A percentile compares a stretch with the other conserved stretches of the same genome.
Evolutionary conservation across 1,139 yeast genomes (phyloP).

Genomic region (Lodderomyces oxycetoniae): DNA sequence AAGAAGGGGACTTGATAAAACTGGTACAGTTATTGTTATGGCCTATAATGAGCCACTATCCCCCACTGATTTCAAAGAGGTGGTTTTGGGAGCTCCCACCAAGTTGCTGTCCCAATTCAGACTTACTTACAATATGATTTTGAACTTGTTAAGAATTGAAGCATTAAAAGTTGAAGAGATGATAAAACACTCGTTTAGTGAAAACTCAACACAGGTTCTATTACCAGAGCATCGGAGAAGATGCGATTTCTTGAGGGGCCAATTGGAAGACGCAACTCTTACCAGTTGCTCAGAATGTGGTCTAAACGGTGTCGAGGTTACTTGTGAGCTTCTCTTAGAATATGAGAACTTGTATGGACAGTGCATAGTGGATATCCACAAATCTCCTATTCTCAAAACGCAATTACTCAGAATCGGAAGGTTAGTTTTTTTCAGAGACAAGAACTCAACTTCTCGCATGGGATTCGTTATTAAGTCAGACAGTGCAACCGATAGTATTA

Average conservation of each 20-base stretch:
- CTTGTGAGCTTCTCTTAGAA: slow-evolving; percentile 42
- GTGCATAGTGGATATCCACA: slow-evolving; percentile 45
- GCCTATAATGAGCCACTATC: slow-evolving; percentile 68
- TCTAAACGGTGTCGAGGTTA: slow-evolving; percentile 37
- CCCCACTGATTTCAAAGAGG: slow-evolving; percentile 63
- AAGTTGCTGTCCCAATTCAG: slow-evolving; percentile 88
- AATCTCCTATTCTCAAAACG: slow-evolving; percentile 42
- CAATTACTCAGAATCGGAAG: slow-evolving; percentile 53
- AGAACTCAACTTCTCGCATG: slow-evolving; percentile 32
- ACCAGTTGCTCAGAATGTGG: slow-evolving; percentile 35
- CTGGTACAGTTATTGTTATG: slow-evolving; percentile 96
- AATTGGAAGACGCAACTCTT: slow-evolving; percentile 38
- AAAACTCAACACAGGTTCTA: slow-evolving; percentile 78
- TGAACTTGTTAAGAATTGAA: slow-evolving; percentile 85
- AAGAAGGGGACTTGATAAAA: slow-evolving; percentile 89
- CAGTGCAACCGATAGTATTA: slow-evolving; percentile 22
- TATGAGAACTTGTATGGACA: slow-evolving; percentile 42
- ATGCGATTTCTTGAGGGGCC: slow-evolving; percentile 49
- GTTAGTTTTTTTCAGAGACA: slow-evolving; percentile 54
- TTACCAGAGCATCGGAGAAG: slow-evolving; percentile 80
- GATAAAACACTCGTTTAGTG: slow-evolving; percentile 94
- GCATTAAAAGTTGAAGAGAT: slow-evolving; percentile 94
- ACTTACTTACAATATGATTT: slow-evolving; percentile 91
- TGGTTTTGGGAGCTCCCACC: slow-evolving; percentile 83
- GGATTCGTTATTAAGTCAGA: slow-evolving; percentile 53